A percentile compares a stretch with the other conserved stretches of the same genome.
These are phyloP conservation scores for Chaetomium strumarium DNA, from an alignment of 2,329 filamentous ascomycete genomes.

Conservation along the genomic window DNA sequence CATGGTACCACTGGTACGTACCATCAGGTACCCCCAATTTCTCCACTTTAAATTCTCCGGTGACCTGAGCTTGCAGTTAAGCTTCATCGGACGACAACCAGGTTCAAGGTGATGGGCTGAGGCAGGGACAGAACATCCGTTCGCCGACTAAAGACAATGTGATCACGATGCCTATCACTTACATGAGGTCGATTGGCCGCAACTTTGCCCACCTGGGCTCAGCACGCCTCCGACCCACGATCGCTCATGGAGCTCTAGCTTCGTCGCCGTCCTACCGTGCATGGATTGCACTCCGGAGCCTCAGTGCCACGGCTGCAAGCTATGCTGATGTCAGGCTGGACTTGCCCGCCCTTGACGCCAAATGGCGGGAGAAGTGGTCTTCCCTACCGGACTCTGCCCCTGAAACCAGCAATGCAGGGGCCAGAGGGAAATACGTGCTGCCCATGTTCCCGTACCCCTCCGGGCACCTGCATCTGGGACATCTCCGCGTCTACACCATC, in stretches of 20 bases:
- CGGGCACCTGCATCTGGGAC: constrained; percentile 77
- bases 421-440: constrained; percentile 60
- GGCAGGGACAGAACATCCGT: too few relatives aligned
- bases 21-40: too few relatives aligned
- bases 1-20: too few relatives aligned
- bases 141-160: constrained; percentile 17
- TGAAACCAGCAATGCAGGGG: constrained; percentile 12
- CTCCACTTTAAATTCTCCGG: too few relatives aligned
- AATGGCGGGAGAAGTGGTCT: constrained; percentile 48
- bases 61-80: too few relatives aligned
- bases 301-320: constrained; percentile 15
- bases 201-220: constrained; percentile 21
- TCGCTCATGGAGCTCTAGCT: background rate
- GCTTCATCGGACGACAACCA: too few relatives aligned
- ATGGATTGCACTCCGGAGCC: constrained; percentile 6
- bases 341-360: constrained; percentile 42
- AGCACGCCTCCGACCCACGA: background rate
- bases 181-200: constrained; percentile 27
- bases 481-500: constrained; percentile 84
- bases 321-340: constrained; percentile 39
- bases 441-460: constrained; percentile 95
- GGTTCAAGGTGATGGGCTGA: too few relatives aligned
- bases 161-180: constrained; percentile 26
- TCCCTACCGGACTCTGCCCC: constrained; percentile 2
- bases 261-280: constrained; percentile 1